Evolutionary conservation across 305 asterid genomes (phyloP), one percentile per base, ranked within the genome.

Genomic region (Ajuga reptans): DNA sequence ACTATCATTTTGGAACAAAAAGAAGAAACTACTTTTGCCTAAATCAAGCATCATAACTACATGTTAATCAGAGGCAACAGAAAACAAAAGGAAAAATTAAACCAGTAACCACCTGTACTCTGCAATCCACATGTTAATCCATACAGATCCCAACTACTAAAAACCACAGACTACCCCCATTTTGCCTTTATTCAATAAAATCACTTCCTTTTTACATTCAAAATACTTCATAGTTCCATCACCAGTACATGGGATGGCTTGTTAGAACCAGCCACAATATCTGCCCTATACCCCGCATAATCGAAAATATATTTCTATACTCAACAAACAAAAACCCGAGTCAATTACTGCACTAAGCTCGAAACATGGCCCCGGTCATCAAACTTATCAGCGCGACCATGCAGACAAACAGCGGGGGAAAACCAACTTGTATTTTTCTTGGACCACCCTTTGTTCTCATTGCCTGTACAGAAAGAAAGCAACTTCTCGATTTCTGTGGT

Each of bases 321-420:
- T 70, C 71, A 63, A 50, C 36, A 16, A 12, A 64, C 15, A 24
- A 12, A 63, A 46, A 10, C 54, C 57, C 18, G 36, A 14, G 17
- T 52, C 59, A 9, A 27, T 10, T 55, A 15, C 69, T 45, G 63
- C 36, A 15, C 78, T 73, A 81, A 67, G 73, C 81, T 71, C 81
- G 84, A 63, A 80, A 69, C 49, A 63, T 71, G 66, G 50, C 74
- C 39, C 98, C 98, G 24, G 85, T 65, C 67, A 79, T 52, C 77
- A 89, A 73, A 71, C 95, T 72, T 53, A 86, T 76, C 37, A 89
- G 73, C 8, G 92, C 90, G 2, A 89, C 92, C 88, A 80, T 80
- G 87, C 90, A 85, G 66, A 92, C 91, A 54, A 86, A 87, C 45
- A 89, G 79, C 1, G 92, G 88, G 9, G 95, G 96, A 54, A 89